Conservation (phyloP, 1,284 basidiomycete genomes). For the Fomitopsis palustris region DNA sequence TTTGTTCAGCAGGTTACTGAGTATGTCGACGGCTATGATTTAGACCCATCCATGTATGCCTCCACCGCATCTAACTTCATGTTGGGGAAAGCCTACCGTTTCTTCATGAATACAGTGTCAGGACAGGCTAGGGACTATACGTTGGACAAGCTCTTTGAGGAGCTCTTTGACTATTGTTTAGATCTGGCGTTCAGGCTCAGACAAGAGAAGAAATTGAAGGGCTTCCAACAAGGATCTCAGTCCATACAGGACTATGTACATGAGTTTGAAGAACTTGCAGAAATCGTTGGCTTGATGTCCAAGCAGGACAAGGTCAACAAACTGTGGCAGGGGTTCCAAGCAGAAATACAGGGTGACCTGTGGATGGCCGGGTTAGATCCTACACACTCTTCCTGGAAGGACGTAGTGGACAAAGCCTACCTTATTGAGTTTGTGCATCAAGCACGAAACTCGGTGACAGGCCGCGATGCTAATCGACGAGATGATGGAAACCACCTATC, state of each 20-base stretch:
- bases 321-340: slow-evolving; percentile 31
- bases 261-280: slow-evolving; percentile 30
- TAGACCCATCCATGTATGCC: neutral
- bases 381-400: slow-evolving; percentile 5
- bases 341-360: slow-evolving; percentile 26
- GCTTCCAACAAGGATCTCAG: slow-evolving; percentile 11
- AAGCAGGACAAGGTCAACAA: slow-evolving; percentile 29
- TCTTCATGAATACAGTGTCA: slow-evolving; percentile 33
- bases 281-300: slow-evolving; percentile 27
- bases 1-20: slow-evolving; percentile 2
- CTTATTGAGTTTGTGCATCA: slow-evolving; percentile 15
- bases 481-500: too few relatives aligned
- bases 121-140: slow-evolving; percentile 18
- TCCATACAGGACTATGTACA: slow-evolving; percentile 25
- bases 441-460: too few relatives aligned
- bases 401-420: slow-evolving; percentile 13
- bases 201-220: slow-evolving; percentile 12
- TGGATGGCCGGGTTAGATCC: slow-evolving; percentile 29
- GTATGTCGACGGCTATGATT: slow-evolving; percentile 3
- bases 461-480: too few relatives aligned
- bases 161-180: slow-evolving; percentile 43
- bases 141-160: slow-evolving; percentile 28
- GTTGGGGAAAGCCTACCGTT: slow-evolving; percentile 34
- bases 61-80: slow-evolving; percentile 18
- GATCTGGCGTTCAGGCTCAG: slow-evolving; percentile 31